These are phyloP conservation scores for Fagopyrum esculentum DNA, from an alignment of 148 eudicot genomes.

Conservation along the genomic window DNA sequence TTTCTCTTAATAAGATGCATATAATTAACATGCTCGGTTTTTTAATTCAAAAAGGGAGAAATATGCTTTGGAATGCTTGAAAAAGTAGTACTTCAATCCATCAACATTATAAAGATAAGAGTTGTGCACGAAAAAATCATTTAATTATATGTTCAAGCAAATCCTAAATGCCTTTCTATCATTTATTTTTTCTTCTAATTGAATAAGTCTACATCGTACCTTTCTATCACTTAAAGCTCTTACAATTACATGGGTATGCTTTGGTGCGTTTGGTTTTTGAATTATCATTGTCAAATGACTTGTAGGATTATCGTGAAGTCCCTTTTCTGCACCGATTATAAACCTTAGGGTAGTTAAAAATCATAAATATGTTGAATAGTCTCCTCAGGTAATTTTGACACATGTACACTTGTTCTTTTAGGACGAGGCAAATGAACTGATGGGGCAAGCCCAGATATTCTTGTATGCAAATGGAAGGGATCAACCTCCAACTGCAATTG, in stretches of 20 bases:
- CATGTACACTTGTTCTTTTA: constrained; percentile 20
- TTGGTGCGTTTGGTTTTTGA: not conserved
- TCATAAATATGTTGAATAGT: not conserved
- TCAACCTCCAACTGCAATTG: constrained; percentile 83
- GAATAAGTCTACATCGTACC: not conserved
- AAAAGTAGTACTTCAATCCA: not conserved
- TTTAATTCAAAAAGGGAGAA: not conserved
- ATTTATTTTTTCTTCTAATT: not conserved
- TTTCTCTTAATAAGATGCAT: constrained; percentile 10
- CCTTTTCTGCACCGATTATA: not conserved
- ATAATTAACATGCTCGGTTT: not conserved
- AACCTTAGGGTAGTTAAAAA: not conserved
- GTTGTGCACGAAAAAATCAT: not conserved
- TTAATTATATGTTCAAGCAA: not conserved
- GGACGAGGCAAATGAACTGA: constrained; percentile 60
- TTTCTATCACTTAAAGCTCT: not conserved
- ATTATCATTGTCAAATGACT: not conserved
- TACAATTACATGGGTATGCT: not conserved
- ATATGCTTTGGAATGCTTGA: not conserved
- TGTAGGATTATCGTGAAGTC: not conserved
- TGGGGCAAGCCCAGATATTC: constrained; percentile 70
- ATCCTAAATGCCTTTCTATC: not conserved
- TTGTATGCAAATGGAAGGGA: constrained; percentile 67
- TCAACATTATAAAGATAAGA: not conserved
- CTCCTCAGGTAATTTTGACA: not conserved